These are phyloP conservation scores for Lactarius akahatsu DNA, from an alignment of 768 basidiomycete genomes.

Conservation along the genomic window DNA sequence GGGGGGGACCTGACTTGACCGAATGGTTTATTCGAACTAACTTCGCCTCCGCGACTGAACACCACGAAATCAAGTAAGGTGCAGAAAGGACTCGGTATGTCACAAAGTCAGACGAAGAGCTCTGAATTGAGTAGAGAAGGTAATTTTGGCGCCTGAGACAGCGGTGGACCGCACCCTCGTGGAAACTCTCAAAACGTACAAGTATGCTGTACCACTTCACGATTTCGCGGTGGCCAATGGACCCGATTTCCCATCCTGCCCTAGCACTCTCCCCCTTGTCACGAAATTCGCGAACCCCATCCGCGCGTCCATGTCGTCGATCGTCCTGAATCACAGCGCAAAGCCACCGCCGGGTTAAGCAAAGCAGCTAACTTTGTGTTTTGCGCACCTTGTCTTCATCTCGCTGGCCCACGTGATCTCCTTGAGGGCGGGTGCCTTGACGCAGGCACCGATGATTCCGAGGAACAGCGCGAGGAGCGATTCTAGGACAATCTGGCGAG, in stretches of 20 bases:
- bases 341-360: background rate
- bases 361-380: background rate
- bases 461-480: constrained; percentile 60
- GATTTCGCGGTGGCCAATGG: background rate
- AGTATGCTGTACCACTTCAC: background rate
- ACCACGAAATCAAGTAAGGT: background rate
- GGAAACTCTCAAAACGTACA: background rate
- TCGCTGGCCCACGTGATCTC: constrained; percentile 90
- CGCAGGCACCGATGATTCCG: constrained; percentile 70
- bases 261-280: constrained; percentile 26
- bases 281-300: constrained; percentile 29
- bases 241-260: constrained; percentile 3
- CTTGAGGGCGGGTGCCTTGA: constrained; percentile 65
- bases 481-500: constrained; percentile 62
- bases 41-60: no score
- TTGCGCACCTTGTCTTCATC: constrained; percentile 73
- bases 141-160: background rate
- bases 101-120: background rate
- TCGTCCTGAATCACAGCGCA: constrained; percentile 9
- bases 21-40: no score
- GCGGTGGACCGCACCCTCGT: background rate
- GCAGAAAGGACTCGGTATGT: background rate
- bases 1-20: no score
- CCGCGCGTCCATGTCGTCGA: constrained; percentile 31
- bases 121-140: background rate